phyloP scores from a whole-genome alignment of 1,139 yeast species.

The Magnusiomyces fungicola region DNA sequence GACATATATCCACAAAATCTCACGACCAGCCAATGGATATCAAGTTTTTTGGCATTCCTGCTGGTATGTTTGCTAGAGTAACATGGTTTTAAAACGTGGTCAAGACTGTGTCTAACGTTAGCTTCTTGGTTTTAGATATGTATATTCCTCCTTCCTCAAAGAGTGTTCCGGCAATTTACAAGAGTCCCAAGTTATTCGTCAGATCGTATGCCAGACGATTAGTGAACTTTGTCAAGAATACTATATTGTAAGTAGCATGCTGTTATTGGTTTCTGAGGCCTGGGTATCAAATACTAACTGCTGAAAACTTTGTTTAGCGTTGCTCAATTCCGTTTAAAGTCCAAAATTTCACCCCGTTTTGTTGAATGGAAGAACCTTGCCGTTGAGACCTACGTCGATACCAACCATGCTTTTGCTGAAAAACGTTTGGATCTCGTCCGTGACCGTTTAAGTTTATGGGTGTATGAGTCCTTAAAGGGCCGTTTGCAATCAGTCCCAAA shows the following conservation, averaged over 20 bases:
- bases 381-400: conserved; percentile 54
- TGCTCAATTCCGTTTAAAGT: conserved; percentile 54
- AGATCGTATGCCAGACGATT: conserved; percentile 42
- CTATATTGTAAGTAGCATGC: conserved; percentile 33
- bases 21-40: conserved; percentile 18
- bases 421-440: conserved; percentile 40
- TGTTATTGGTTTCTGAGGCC: conserved; percentile 1
- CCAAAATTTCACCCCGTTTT: conserved; percentile 58
- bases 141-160: conserved; percentile 42
- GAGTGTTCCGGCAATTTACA: conserved; percentile 40
- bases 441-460: conserved; percentile 50
- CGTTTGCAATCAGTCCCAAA: conserved; percentile 52
- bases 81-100: neutral
- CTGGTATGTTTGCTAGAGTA: conserved; percentile 21
- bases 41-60: conserved; percentile 25
- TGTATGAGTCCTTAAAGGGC: conserved; percentile 47
- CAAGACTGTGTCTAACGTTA: too few species aligned
- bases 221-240: conserved; percentile 52
- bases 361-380: conserved; percentile 69
- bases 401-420: conserved; percentile 61
- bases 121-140: conserved; percentile 21
- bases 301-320: conserved; percentile 35
- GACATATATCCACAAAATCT: conserved; percentile 13
- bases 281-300: conserved; percentile 12
- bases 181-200: conserved; percentile 37